These are phyloP conservation scores for Colletotrichum higginsianum DNA, from an alignment of 2,329 filamentous ascomycete species.

Conservation along the genomic window DNA sequence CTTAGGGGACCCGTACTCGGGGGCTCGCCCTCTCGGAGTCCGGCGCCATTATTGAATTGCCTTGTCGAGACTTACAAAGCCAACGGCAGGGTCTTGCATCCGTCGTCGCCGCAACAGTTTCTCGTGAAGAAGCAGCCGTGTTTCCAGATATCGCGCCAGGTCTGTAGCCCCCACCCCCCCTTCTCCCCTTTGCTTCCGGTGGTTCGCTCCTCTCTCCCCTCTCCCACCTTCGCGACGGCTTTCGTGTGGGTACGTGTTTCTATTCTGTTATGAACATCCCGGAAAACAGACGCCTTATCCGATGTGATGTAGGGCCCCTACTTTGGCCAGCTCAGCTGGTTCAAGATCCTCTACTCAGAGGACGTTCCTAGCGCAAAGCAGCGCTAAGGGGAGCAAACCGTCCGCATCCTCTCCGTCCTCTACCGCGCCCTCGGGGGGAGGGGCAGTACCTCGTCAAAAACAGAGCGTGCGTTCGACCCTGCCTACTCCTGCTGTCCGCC, in stretches of 20 bases:
- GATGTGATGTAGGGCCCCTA: constrained; percentile 56
- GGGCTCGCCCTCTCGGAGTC: constrained; percentile 50
- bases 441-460: constrained; percentile 55
- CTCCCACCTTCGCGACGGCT: too few species aligned
- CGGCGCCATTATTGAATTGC: constrained; percentile 52
- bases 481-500: too few species aligned
- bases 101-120: constrained; percentile 49
- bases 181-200: neutral
- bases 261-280: neutral
- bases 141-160: constrained; percentile 40
- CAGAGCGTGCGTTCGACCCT: constrained; percentile 49
- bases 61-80: constrained; percentile 50
- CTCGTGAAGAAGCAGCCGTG: constrained; percentile 28
- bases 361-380: constrained; percentile 49
- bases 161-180: neutral
- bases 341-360: constrained; percentile 49
- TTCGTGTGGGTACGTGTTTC: too few species aligned
- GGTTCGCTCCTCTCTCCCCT: too few species aligned
- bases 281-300: neutral
- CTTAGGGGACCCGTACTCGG: constrained; percentile 53
- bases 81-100: constrained; percentile 47
- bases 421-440: constrained; percentile 51
- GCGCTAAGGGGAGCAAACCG: constrained; percentile 50
- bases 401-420: constrained; percentile 51
- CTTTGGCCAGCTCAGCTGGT: constrained; percentile 59